Conservation (phyloP, 345 rosid species). For the Corchorus olitorius region DNA sequence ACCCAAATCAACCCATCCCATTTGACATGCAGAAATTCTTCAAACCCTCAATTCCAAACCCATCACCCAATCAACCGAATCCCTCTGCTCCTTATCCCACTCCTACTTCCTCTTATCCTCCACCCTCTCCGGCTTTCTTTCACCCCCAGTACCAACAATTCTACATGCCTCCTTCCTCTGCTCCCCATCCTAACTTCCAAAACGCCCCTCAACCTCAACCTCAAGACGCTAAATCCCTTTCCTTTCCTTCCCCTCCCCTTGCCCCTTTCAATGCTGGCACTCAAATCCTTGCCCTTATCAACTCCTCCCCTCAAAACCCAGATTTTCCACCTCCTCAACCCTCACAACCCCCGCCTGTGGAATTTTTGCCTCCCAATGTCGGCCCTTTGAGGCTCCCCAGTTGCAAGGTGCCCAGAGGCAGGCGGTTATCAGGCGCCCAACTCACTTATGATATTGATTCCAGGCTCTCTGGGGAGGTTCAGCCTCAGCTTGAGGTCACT, state of each 20-base stretch:
- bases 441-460: constrained; percentile 68
- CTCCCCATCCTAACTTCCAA: constrained; percentile 10
- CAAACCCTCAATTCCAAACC: constrained; percentile 36
- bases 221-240: constrained; percentile 28
- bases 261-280: constrained; percentile 57
- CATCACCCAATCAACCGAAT: not conserved
- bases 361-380: constrained; percentile 31
- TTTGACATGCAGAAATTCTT: constrained; percentile 50
- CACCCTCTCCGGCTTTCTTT: constrained; percentile 50
- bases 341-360: constrained; percentile 29
- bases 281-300: constrained; percentile 71
- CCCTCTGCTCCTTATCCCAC: constrained; percentile 33
- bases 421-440: constrained; percentile 54
- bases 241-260: constrained; percentile 43
- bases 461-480: constrained; percentile 63
- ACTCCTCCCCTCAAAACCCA: constrained; percentile 32
- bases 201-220: constrained; percentile 17
- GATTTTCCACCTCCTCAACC: constrained; percentile 32
- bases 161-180: constrained; percentile 38
- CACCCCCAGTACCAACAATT: constrained; percentile 48
- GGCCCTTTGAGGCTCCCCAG: constrained; percentile 52
- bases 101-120: constrained; percentile 60
- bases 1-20: constrained; percentile 39
- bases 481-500: constrained; percentile 86
- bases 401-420: constrained; percentile 60